These are phyloP conservation scores for Ilyonectria robusta DNA, from an alignment of 2,329 filamentous ascomycete species.

Conservation along the genomic window DNA sequence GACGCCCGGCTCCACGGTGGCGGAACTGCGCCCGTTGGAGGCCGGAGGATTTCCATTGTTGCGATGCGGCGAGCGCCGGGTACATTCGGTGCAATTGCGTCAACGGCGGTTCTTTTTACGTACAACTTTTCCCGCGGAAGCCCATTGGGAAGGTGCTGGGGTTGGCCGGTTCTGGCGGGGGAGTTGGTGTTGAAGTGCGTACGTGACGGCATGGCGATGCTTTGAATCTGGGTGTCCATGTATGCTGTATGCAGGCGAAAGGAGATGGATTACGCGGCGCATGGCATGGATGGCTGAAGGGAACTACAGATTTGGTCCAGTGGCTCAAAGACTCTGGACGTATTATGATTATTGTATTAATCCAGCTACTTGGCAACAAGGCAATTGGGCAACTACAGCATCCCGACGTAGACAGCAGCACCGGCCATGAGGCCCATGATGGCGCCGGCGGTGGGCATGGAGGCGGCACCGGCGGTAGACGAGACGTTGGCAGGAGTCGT, in stretches of 20 bases:
- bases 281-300: not conserved
- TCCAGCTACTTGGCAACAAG: constrained; percentile 1
- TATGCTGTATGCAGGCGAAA: not conserved
- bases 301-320: not conserved
- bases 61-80: constrained; percentile 4
- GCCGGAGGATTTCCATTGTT: constrained; percentile 5
- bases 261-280: not conserved
- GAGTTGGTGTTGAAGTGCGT: not conserved
- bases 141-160: constrained; percentile 29
- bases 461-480: constrained; percentile 42
- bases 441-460: constrained; percentile 44
- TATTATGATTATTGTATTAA: not conserved
- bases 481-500: constrained; percentile 35
- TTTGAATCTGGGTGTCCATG: no score
- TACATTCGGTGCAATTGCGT: constrained; percentile 11
- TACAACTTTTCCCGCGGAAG: constrained; percentile 4
- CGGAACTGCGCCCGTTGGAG: constrained; percentile 5
- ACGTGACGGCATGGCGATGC: not conserved
- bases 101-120: not conserved
- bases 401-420: constrained; percentile 46
- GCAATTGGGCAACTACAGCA: constrained; percentile 38
- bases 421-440: constrained; percentile 48
- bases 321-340: not conserved
- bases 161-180: not conserved
- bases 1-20: constrained; percentile 6